These are phyloP conservation scores for Populus alba DNA, from an alignment of 345 rosid species.

Conservation along the genomic window DNA sequence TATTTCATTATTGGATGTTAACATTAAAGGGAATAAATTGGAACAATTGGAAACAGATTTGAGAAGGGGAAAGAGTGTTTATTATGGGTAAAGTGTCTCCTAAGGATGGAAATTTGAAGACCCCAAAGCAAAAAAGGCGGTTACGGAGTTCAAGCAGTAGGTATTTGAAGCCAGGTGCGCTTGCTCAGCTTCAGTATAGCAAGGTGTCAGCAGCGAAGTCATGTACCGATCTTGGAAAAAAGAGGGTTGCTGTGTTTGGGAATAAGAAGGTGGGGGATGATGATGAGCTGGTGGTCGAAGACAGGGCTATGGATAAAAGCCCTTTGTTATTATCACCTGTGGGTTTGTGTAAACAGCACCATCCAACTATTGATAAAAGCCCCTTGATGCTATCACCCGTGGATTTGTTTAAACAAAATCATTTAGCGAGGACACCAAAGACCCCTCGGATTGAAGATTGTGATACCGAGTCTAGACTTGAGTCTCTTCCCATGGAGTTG, in stretches of 20 bases:
- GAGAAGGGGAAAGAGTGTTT: background rate
- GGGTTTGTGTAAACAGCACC: conserved; percentile 42
- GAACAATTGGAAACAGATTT: background rate
- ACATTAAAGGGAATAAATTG: background rate
- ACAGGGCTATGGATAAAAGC: conserved; percentile 40
- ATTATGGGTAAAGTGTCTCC: conserved; percentile 74
- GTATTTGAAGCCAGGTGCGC: conserved; percentile 80
- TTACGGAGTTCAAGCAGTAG: conserved; percentile 47
- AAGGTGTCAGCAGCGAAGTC: conserved; percentile 53
- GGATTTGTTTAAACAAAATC: conserved; percentile 42
- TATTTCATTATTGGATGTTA: background rate
- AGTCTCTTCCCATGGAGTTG: conserved; percentile 83
- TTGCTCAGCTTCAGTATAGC: conserved; percentile 65
- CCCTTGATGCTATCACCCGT: conserved; percentile 62
- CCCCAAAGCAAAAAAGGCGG: conserved; percentile 51
- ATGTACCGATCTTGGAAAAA: conserved; percentile 71
- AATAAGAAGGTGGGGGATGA: conserved; percentile 37
- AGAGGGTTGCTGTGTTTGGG: conserved; percentile 53
- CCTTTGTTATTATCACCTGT: conserved; percentile 62
- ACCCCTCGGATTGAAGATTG: conserved; percentile 57
- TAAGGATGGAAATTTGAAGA: conserved; percentile 40
- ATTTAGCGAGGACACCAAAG: conserved; percentile 60
- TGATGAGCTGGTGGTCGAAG: conserved; percentile 20
- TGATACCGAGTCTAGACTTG: conserved; percentile 66
- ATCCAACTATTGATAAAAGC: conserved; percentile 40